Percentiles rank a stretch among this genome's conserved stretches.
Conservation (phyloP, 208 protist genomes). For the Trypanosoma rangeli region DNA sequence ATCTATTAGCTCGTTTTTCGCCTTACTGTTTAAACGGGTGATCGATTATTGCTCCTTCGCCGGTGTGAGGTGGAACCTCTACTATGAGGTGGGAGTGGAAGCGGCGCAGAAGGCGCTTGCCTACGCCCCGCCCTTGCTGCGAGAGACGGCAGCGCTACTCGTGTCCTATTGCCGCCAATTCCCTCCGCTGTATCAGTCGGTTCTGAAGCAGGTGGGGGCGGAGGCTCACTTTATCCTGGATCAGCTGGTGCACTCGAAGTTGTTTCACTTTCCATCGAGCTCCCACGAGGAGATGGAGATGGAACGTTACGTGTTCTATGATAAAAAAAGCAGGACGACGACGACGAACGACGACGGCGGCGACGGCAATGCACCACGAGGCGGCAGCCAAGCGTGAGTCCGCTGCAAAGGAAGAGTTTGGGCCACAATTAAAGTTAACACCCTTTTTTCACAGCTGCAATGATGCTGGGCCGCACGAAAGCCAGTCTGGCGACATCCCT, state of each 20-base stretch:
- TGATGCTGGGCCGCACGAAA: too few relatives aligned
- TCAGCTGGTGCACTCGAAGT: neutral
- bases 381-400: too few relatives aligned
- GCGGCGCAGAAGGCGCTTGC: neutral
- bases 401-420: too few relatives aligned
- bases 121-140: neutral
- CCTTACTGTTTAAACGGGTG: neutral
- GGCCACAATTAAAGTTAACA: too few relatives aligned
- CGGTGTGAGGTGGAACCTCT: constrained; percentile 3
- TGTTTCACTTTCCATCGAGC: neutral
- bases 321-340: neutral
- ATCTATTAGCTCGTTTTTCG: neutral
- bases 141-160: neutral
- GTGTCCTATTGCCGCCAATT: constrained; percentile 12
- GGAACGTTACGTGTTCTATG: constrained; percentile 4
- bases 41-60: neutral
- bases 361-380: too few relatives aligned
- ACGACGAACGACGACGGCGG: neutral
- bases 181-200: neutral
- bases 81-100: neutral
- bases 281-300: neutral
- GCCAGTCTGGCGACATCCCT: too few relatives aligned
- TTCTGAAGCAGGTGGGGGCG: neutral
- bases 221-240: neutral
- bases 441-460: too few relatives aligned